These are phyloP conservation scores for Eucalyptus erythrocorys DNA, from an alignment of 345 rosid genomes.

Conservation along the genomic window DNA sequence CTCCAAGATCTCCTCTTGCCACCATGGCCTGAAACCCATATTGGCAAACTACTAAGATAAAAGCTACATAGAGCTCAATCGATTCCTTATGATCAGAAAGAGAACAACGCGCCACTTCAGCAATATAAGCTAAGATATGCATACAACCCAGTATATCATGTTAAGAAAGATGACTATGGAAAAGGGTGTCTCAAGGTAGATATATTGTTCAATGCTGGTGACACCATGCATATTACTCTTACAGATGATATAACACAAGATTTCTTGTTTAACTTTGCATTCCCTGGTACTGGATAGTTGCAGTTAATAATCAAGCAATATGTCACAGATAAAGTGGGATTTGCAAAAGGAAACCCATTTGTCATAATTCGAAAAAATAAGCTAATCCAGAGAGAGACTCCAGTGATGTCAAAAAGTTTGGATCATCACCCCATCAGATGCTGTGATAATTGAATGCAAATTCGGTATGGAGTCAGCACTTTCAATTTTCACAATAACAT, in stretches of 20 bases:
- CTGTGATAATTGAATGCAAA: slow-evolving; percentile 91
- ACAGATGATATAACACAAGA: background rate
- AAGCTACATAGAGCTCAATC: background rate
- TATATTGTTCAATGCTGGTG: background rate
- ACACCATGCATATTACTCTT: background rate
- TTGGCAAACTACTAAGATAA: background rate
- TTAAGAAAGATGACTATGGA: background rate
- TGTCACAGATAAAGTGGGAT: background rate
- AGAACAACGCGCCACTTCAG: background rate
- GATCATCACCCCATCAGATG: slow-evolving; percentile 88
- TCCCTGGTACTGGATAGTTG: background rate
- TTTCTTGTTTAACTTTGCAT: background rate
- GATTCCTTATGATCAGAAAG: background rate
- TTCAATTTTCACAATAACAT: slow-evolving; percentile 84
- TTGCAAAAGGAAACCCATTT: background rate
- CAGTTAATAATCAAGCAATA: background rate
- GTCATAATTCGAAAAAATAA: background rate
- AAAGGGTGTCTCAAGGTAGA: background rate
- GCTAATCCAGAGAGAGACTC: background rate
- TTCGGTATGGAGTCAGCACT: slow-evolving; percentile 97
- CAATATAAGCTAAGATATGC: background rate
- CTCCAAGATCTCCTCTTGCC: slow-evolving; percentile 99
- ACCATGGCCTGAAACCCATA: slow-evolving; percentile 75
- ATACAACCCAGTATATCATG: background rate
- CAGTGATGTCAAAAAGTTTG: background rate